Percentiles rank a stretch among this genome's conserved stretches.
phyloP scores from a whole-genome alignment of 352 stramenopile genomes.

The Phytophthora pisi region DNA sequence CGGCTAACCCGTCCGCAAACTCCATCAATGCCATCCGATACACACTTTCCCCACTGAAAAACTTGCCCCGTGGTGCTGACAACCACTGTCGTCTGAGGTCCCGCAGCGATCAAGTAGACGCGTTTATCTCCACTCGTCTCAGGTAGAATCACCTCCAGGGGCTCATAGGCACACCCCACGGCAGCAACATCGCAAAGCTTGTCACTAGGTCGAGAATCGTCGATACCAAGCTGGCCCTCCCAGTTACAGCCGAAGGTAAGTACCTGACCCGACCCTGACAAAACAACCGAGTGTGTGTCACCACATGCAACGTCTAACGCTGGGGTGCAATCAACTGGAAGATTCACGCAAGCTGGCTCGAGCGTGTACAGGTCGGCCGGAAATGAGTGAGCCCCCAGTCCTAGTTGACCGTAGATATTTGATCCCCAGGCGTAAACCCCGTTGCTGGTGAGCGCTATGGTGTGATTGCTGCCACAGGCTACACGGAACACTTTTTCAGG shows the following conservation, averaged over 20 bases:
- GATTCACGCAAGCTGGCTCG: conserved; percentile 30
- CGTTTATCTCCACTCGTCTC: neutral
- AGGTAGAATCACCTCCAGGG: conserved; percentile 14
- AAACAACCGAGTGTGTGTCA: conserved; percentile 67
- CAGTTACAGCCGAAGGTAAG: conserved; percentile 73
- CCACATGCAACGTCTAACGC: conserved; percentile 63
- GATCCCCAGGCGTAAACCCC: conserved; percentile 64
- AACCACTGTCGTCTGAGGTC: conserved; percentile 31
- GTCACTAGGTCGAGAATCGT: conserved; percentile 18
- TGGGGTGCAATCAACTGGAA: conserved; percentile 16
- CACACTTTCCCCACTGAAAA: conserved; percentile 46
- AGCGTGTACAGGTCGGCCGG: conserved; percentile 24
- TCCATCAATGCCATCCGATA: conserved; percentile 36
- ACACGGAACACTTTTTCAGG: conserved; percentile 42
- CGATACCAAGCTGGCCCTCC: conserved; percentile 72
- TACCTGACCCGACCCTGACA: conserved; percentile 52
- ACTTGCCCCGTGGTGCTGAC: conserved; percentile 34
- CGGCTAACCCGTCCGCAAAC: conserved; percentile 40
- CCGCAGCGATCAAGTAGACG: conserved; percentile 42
- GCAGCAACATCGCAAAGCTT: conserved; percentile 12
- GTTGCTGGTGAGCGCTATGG: conserved; percentile 35
- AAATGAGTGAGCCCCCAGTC: conserved; percentile 35
- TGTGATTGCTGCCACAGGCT: conserved; percentile 53
- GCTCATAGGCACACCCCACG: conserved; percentile 23
- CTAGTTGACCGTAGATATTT: conserved; percentile 74